Evolutionary conservation across 1,284 basidiomycete species (phyloP), one percentile per base, ranked within the genome.

Genomic region (Sporisorium scitamineum): DNA sequence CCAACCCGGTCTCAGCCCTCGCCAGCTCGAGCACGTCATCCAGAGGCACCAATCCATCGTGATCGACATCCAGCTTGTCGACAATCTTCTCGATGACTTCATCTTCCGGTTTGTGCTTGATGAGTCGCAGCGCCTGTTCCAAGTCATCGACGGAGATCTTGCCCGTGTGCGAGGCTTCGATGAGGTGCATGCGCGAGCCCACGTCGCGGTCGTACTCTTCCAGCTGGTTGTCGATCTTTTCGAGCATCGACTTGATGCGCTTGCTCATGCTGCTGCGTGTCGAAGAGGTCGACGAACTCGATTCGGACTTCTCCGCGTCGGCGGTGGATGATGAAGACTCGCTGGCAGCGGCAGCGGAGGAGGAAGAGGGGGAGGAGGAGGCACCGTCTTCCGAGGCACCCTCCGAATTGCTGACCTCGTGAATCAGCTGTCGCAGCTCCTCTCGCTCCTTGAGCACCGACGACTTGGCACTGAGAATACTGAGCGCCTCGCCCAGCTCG

Each of bases 401-500:
- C 14, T 76, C 66, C 32, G 56, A 44, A 34, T 37, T 27, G 64
- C 50, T 68, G 34, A 81, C 73, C 87, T 98, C 94, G 82, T 94
- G 91, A 90, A 98, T 94, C 32, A 99, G 88, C 20, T 89, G 89
- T 50, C 92, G 90, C 18, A 99, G 89, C 86, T 99, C 96, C 80
- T 93, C 91, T 55, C 96, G 91, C 87, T 99, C 96, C 87, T 97
- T 95, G 71, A 97, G 89, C 48, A 99, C 96, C 70, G 92, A 94
- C n/a, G 94, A 97, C 86, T 94, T 96, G 69, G 96, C 92, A 20
- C 94, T 95, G 55, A 98, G 89, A 79, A 99, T 90, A 8, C 92
- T 92, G 56, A 99, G 88, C 1, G 96, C 94, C 82, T 97, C 95
- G 51, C 93, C 92, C 48, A 99, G 90, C 86, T 99, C 96, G 81